Conservation (phyloP, 176 grass and related monocot genomes). For the Phoenix roebelenii region DNA sequence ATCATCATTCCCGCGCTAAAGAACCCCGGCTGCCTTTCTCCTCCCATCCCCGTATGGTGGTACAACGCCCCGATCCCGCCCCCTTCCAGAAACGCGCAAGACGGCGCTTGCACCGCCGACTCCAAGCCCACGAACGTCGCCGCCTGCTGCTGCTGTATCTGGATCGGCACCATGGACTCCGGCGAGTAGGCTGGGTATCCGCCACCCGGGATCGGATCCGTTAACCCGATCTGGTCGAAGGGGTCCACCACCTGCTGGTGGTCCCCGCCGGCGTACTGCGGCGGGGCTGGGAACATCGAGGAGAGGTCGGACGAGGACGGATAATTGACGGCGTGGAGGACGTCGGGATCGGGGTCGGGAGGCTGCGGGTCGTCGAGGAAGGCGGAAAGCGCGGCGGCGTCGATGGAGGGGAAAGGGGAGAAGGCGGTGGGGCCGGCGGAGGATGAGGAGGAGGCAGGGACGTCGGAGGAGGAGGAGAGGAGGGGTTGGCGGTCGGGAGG, state of each 20-base stretch:
- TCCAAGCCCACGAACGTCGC: constrained; percentile 55
- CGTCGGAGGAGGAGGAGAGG: constrained; percentile 31
- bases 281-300: constrained; percentile 12
- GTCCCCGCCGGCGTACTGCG: constrained; percentile 23
- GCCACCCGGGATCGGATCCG: constrained; percentile 7
- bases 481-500: constrained; percentile 21
- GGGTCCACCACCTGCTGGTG: constrained; percentile 23
- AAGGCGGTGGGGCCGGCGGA: constrained; percentile 24
- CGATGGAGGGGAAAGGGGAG: constrained; percentile 52
- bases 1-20: constrained; percentile 31
- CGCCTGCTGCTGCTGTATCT: constrained; percentile 18
- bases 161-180: constrained; percentile 28
- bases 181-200: neutral
- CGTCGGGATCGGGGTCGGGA: neutral
- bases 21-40: constrained; percentile 20
- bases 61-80: constrained; percentile 2
- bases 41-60: neutral
- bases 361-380: constrained; percentile 43
- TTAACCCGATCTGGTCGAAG: constrained; percentile 33
- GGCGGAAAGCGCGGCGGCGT: constrained; percentile 39
- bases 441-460: constrained; percentile 19
- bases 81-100: constrained; percentile 24
- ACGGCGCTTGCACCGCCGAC: constrained; percentile 32
- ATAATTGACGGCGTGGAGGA: neutral
- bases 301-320: neutral